Percentiles rank a stretch among this genome's conserved stretches.
phyloP scores from a whole-genome alignment of 306 rosid genomes.

The Malus sylvestris region DNA sequence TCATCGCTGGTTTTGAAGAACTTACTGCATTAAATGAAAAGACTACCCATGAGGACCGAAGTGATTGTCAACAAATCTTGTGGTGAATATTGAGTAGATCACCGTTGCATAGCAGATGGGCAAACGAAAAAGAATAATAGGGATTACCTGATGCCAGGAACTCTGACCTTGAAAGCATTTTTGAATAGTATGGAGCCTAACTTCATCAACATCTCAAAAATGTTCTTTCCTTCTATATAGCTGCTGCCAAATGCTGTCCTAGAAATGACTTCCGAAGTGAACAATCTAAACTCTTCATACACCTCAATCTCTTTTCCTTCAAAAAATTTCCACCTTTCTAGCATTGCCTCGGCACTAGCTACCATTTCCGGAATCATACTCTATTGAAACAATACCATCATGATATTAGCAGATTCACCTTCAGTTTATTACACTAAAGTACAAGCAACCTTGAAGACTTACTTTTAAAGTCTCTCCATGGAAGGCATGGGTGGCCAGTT shows the following conservation, averaged over 20 bases:
- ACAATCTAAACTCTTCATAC: constrained; percentile 17
- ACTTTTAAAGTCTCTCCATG: constrained; percentile 20
- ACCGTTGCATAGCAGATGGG: too few species aligned
- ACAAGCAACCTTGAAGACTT: neutral
- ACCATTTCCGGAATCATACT: constrained; percentile 9
- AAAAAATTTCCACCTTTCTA: constrained; percentile 13
- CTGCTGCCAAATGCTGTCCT: constrained; percentile 27
- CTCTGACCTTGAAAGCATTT: neutral
- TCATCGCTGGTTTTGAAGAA: neutral
- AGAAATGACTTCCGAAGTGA: constrained; percentile 21
- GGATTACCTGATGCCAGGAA: constrained; percentile 8
- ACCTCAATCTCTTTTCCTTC: constrained; percentile 27
- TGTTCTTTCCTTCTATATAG: constrained; percentile 18
- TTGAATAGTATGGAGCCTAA: neutral
- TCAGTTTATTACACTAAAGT: neutral
- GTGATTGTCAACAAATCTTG: too few species aligned
- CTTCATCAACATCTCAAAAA: constrained; percentile 14
- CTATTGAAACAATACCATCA: neutral
- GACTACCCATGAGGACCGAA: too few species aligned
- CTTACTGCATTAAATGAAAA: neutral
- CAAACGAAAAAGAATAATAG: neutral
- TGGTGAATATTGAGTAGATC: too few species aligned
- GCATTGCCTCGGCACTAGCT: constrained; percentile 9
- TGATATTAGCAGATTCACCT: neutral
- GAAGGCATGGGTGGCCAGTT: constrained; percentile 13